These are phyloP conservation scores for Oropetium thomaeum DNA, from an alignment of 176 grass and related monocot species.

Conservation along the genomic window DNA sequence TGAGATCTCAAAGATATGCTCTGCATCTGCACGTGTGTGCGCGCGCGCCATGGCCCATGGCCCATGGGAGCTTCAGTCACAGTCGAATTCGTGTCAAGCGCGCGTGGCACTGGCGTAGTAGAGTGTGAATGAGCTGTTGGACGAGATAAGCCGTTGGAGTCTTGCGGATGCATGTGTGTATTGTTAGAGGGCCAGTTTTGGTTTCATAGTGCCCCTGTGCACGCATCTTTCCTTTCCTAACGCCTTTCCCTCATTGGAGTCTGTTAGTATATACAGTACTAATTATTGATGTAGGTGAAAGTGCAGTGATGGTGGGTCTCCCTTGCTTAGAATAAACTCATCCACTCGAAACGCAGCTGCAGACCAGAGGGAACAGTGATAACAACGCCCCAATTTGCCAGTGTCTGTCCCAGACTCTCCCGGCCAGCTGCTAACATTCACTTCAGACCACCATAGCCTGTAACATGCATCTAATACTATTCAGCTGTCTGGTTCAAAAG, in stretches of 20 bases:
- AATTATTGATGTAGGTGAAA: not conserved
- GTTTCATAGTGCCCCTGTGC: not conserved
- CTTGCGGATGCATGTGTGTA: not conserved
- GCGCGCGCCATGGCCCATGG: too few species aligned
- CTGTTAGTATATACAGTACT: not conserved
- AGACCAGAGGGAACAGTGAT: not conserved
- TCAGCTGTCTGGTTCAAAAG: too few species aligned
- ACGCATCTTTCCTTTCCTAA: not conserved
- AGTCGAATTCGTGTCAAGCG: too few species aligned
- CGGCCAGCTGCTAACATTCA: conserved; percentile 14
- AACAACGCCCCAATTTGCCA: not conserved
- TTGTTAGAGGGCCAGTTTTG: not conserved
- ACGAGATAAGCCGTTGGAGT: conserved; percentile 5
- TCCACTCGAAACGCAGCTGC: conserved; percentile 4
- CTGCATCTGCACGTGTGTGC: too few species aligned
- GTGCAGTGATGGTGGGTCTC: not conserved
- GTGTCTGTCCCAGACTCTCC: not conserved
- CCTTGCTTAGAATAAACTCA: conserved; percentile 14
- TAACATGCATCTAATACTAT: not conserved
- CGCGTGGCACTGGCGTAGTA: too few species aligned
- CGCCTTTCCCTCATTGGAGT: not conserved
- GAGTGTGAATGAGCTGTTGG: not conserved
- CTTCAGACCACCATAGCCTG: not conserved
- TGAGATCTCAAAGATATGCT: not conserved
- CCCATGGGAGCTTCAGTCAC: too few species aligned